A percentile compares a stretch with the other conserved stretches of the same genome.
Conservation (phyloP, 331 rosid genomes). For the Quercus tomentella region DNA sequence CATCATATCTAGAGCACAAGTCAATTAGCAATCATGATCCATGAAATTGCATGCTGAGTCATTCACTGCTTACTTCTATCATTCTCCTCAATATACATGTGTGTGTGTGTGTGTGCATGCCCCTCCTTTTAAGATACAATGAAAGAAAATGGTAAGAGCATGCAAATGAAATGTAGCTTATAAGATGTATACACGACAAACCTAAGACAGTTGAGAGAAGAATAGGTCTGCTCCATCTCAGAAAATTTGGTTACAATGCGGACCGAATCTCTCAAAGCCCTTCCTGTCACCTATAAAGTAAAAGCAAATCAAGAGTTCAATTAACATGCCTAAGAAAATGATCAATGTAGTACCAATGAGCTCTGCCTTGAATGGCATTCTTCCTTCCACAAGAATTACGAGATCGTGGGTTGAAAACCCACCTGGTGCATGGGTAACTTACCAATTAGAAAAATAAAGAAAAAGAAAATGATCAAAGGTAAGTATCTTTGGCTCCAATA, state of each 20-base stretch:
- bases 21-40: conserved; percentile 20
- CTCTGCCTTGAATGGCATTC: no score
- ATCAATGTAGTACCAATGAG: neutral
- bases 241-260: conserved; percentile 69
- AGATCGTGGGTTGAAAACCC: no score
- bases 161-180: conserved; percentile 5
- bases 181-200: conserved; percentile 17
- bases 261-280: conserved; percentile 78
- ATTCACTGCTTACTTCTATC: neutral
- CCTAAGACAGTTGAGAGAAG: conserved; percentile 74
- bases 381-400: no score
- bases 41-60: conserved; percentile 17
- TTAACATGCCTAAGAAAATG: neutral
- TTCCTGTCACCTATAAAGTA: conserved; percentile 65
- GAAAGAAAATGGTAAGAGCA: conserved; percentile 9
- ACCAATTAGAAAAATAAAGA: no score
- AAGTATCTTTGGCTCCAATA: neutral
- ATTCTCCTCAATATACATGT: no score
- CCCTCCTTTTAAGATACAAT: conserved; percentile 8
- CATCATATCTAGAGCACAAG: conserved; percentile 69
- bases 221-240: conserved; percentile 72
- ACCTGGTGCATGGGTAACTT: no score
- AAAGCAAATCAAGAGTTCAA: neutral
- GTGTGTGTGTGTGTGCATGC: neutral
- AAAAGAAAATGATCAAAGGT: no score